These are phyloP conservation scores for Scheffersomyces segobiensis DNA, from an alignment of 1,139 yeast species.

Conservation along the genomic window DNA sequence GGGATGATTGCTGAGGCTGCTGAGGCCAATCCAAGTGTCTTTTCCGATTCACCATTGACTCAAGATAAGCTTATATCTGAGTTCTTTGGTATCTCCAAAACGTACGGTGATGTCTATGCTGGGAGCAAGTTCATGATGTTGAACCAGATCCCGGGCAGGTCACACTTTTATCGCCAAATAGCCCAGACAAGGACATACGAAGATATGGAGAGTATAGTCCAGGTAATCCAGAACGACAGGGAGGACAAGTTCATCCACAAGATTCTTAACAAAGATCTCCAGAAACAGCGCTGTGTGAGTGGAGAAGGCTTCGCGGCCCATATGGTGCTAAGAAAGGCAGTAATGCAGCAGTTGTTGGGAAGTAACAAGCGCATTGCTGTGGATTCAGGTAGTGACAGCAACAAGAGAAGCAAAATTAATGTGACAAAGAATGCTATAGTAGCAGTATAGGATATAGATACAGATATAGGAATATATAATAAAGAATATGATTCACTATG, in stretches of 20 bases:
- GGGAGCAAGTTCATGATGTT: conserved; percentile 80
- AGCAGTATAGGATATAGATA: background rate
- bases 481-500: too few relatives aligned
- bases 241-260: conserved; percentile 27
- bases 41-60: conserved; percentile 47
- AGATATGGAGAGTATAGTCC: conserved; percentile 37
- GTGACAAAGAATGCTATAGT: background rate
- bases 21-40: conserved; percentile 82
- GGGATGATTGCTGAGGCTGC: conserved; percentile 95
- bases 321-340: conserved; percentile 9
- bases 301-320: conserved; percentile 18
- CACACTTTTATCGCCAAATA: conserved; percentile 56
- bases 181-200: conserved; percentile 57
- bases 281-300: conserved; percentile 28
- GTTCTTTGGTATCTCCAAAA: conserved; percentile 53
- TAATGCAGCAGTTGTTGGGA: conserved; percentile 8
- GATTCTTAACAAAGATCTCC: conserved; percentile 35
- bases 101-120: conserved; percentile 37
- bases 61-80: conserved; percentile 61
- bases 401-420: background rate
- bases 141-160: conserved; percentile 80
- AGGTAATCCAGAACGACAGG: conserved; percentile 23
- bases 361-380: background rate
- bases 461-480: background rate
- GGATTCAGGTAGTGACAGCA: background rate